Conservation (phyloP, 148 eudicot species). For the Amaranthus hypochondriacus region DNA sequence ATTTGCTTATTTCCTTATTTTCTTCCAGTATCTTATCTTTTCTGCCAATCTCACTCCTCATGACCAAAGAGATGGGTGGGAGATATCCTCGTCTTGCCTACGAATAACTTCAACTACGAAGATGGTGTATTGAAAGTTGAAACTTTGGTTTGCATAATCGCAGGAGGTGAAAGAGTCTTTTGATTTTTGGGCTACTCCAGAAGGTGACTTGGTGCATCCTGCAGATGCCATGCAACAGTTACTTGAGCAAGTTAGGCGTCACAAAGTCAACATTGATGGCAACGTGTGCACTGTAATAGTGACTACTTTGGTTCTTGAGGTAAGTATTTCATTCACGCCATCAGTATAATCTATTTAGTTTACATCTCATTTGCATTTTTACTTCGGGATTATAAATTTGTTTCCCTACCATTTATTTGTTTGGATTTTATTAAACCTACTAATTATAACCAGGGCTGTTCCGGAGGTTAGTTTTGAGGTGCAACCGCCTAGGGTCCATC, state of each 20-base stretch:
- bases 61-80: not conserved
- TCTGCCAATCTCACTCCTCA: not conserved
- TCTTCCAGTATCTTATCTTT: not conserved
- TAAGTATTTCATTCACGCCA: constrained; percentile 22
- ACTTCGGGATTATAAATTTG: not conserved
- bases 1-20: not conserved
- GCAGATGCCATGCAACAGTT: constrained; percentile 93
- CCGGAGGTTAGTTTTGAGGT: too few species aligned
- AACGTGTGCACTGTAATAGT: constrained; percentile 94
- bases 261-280: constrained; percentile 90
- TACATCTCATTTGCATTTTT: not conserved
- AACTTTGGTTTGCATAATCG: constrained; percentile 6
- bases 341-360: too few species aligned
- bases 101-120: too few species aligned
- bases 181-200: constrained; percentile 92
- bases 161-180: constrained; percentile 92
- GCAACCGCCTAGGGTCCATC: too few species aligned
- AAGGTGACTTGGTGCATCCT: constrained; percentile 90
- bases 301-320: constrained; percentile 96
- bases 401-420: not conserved
- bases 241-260: constrained; percentile 83
- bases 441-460: not conserved
- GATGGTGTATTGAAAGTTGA: not conserved
- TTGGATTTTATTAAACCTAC: not conserved
- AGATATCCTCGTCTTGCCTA: too few species aligned